Conservation (phyloP, 2,329 filamentous ascomycete genomes). For the Onygenales sp. region DNA sequence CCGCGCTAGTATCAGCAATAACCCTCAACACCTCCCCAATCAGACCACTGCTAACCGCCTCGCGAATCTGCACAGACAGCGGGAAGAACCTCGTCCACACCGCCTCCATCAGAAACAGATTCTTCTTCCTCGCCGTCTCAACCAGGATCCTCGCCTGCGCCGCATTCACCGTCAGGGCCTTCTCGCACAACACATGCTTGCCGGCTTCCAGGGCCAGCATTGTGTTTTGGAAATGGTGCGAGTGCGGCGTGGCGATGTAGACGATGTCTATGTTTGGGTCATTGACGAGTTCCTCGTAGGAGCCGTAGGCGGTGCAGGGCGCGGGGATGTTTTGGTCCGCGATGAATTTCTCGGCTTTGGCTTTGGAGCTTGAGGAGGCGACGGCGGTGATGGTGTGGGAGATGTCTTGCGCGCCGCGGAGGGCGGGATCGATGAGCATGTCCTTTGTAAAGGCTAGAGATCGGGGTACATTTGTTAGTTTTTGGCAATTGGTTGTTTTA, state of each 20-base stretch:
- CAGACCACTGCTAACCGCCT: conserved; percentile 47
- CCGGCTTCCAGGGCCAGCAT: conserved; percentile 75
- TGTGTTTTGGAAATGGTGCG: conserved; percentile 84
- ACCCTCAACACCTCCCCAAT: conserved; percentile 52
- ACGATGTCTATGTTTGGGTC: conserved; percentile 74
- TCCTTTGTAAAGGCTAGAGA: conserved; percentile 59
- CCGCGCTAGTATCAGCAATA: conserved; percentile 53
- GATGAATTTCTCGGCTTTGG: conserved; percentile 64
- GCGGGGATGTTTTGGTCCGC: conserved; percentile 58
- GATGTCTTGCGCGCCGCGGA: conserved; percentile 61
- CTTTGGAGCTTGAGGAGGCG: conserved; percentile 64
- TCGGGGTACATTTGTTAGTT: not conserved
- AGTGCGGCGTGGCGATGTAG: conserved; percentile 85
- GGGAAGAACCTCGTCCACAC: conserved; percentile 90
- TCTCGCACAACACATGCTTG: conserved; percentile 86
- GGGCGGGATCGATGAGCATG: conserved; percentile 62
- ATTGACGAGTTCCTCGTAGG: conserved; percentile 70
- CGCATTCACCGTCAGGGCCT: conserved; percentile 78
- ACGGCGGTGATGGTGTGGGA: conserved; percentile 70
- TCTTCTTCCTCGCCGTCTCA: conserved; percentile 62
- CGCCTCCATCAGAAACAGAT: conserved; percentile 72
- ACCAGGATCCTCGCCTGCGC: conserved; percentile 64
- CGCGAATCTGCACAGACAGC: conserved; percentile 59
- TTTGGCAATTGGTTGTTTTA: conserved; percentile 2
- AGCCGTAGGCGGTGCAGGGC: conserved; percentile 63